Base-by-base conservation (phyloP, 164 flowering plant species). In the Stephania yunnanensis region DNA sequence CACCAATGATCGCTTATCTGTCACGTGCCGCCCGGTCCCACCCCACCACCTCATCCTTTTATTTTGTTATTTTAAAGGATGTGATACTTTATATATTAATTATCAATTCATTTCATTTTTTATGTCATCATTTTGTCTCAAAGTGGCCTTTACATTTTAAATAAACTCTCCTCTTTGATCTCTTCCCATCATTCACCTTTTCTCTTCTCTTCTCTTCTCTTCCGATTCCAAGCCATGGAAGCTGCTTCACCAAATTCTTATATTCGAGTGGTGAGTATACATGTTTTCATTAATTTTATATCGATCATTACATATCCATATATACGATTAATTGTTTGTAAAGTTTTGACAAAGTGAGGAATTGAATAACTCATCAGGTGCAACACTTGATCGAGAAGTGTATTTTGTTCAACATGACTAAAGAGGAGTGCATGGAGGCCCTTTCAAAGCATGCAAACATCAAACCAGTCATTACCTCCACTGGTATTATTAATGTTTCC, bases 371-470 rank as follows among this genome's bases (percentile, higher is more conserved):
- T 36, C 42, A 92, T 25, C 78, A 92, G 98, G 94, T 94, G 79
- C 98, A 94, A 36, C 94, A 89, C 80, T 80, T 94, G 80, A 92
- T 94, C 64, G 98, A 94, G 82, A 88, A 87, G 85, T 94, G 98
- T 74, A 68, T 94, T 4, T n/a, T 89, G 30, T 92, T 90, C 84
- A 83, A 89, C 78, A 92, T 92, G 98, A 87, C 81, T 76, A 83
- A 78, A 79, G 93, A 92, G 80, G 97, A 94, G 83, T 94, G 97
- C 89, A 83, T 90, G 87, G 95, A 94, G 45, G 91, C 96, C 29
- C 89, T 94, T 72, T 88, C 90, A 58, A 94, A 87, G 68, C 96
- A 91, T 81, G 97, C 98, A 22, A 85, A 91, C 46, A 92, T 94
- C 86, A 78, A 85, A 50, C 97, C 97, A 0, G 84, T 89, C 72